Conservation (phyloP, 768 basidiomycete species). For the Lactifluus volemus region DNA sequence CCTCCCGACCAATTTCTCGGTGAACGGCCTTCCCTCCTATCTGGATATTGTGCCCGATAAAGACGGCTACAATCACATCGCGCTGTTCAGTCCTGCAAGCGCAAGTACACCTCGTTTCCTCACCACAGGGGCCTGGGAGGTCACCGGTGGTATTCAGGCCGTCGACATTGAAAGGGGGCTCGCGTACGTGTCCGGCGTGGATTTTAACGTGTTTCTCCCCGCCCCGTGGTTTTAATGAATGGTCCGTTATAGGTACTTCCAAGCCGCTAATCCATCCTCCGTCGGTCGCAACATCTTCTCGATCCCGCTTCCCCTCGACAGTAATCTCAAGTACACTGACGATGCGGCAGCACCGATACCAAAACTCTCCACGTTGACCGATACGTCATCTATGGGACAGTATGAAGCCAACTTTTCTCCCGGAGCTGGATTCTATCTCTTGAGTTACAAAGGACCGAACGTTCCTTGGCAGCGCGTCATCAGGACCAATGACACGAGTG, state of each 20-base stretch:
- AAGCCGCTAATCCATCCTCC: constrained; percentile 75
- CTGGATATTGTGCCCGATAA: constrained; percentile 79
- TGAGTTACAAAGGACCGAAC: constrained; percentile 71
- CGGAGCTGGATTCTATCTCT: constrained; percentile 71
- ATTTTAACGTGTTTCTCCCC: constrained; percentile 4
- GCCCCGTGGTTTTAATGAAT: not conserved
- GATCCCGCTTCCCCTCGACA: constrained; percentile 53
- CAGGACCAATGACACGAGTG: constrained; percentile 37
- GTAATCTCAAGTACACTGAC: constrained; percentile 21
- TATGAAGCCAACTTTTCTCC: constrained; percentile 77
- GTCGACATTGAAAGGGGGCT: constrained; percentile 59
- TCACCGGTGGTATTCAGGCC: constrained; percentile 61
- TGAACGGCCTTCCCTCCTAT: constrained; percentile 53
- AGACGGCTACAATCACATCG: constrained; percentile 88
- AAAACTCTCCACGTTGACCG: constrained; percentile 44
- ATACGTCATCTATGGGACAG: constrained; percentile 41
- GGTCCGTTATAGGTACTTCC: constrained; percentile 59
- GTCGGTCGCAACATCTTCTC: constrained; percentile 81
- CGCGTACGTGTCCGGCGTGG: constrained; percentile 46
- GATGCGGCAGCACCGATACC: constrained; percentile 19
- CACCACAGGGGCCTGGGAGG: constrained; percentile 87
- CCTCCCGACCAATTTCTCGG: constrained; percentile 38
- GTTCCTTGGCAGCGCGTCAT: constrained; percentile 84
- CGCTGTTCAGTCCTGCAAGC: constrained; percentile 75
- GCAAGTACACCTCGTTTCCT: constrained; percentile 68